phyloP scores from a whole-genome alignment of 139 green algal genomes.

The Chlamydomonas sp. region DNA sequence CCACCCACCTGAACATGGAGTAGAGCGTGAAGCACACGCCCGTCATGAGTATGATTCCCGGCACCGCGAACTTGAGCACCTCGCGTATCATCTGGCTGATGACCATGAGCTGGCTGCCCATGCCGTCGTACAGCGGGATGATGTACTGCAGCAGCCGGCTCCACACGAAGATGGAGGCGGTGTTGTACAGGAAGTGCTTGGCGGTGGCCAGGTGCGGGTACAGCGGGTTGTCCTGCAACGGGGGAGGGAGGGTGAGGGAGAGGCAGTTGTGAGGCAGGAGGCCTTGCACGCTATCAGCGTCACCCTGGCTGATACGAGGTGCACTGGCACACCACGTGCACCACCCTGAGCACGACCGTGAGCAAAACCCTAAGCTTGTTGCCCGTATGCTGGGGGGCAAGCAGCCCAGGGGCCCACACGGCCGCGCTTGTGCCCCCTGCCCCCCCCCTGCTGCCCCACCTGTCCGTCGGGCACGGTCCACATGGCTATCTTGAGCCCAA shows the following conservation, averaged over 20 bases:
- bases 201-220: background rate
- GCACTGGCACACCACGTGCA: no score
- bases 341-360: no score
- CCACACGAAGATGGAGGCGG: slow-evolving; percentile 17
- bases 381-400: no score
- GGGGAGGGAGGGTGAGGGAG: no score
- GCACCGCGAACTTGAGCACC: slow-evolving; percentile 24
- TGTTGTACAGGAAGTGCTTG: background rate
- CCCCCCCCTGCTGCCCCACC: background rate
- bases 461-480: background rate
- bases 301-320: no score
- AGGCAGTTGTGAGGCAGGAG: no score
- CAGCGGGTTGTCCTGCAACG: background rate
- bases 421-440: no score
- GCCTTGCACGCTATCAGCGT: no score
- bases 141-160: slow-evolving; percentile 24
- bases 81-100: background rate
- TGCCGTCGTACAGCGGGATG: background rate
- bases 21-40: slow-evolving; percentile 4
- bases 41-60: background rate
- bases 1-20: background rate
- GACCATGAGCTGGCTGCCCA: background rate
- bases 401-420: no score
- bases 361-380: no score
- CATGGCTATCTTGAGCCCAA: background rate